phyloP scores from a whole-genome alignment of 2,329 filamentous ascomycete genomes.

The Microcyclosporella mali region DNA sequence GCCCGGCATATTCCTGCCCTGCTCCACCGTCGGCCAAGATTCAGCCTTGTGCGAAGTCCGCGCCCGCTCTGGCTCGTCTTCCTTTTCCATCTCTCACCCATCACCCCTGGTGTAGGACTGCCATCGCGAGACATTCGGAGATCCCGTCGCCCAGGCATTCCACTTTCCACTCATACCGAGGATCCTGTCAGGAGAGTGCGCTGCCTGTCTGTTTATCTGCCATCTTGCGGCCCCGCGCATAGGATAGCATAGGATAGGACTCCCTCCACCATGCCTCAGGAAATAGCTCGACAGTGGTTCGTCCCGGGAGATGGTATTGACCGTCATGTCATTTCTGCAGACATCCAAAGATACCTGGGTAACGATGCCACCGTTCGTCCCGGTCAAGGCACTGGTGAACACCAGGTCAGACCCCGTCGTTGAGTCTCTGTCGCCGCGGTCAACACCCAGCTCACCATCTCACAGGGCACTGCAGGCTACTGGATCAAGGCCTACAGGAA shows the following conservation, averaged over 20 bases:
- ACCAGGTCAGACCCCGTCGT: conserved; percentile 40
- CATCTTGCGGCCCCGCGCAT: not conserved
- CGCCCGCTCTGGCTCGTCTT: not conserved
- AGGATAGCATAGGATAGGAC: too few species aligned
- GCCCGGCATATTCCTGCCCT: conserved; percentile 5
- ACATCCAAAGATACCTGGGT: conserved; percentile 48
- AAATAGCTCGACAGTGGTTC: conserved; percentile 43
- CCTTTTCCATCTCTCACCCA: not conserved
- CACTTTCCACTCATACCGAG: not conserved
- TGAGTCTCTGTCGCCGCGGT: too few species aligned
- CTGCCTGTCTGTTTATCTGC: conserved; percentile 1
- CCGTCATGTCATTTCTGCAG: conserved; percentile 47
- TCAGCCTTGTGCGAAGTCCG: too few species aligned
- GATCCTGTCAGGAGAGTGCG: too few species aligned
- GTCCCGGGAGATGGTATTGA: conserved; percentile 46
- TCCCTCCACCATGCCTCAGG: conserved; percentile 26
- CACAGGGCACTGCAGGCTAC: conserved; percentile 42
- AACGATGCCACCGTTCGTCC: conserved; percentile 47
- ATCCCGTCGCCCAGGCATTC: not conserved
- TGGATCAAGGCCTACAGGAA: conserved; percentile 49
- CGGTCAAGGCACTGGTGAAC: conserved; percentile 40
- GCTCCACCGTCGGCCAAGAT: too few species aligned
- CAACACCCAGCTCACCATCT: conserved; percentile 17
- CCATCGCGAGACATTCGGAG: not conserved
- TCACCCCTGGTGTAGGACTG: not conserved